Evolutionary conservation across 345 rosid species (phyloP), one percentile per base, ranked within the genome.

Genomic region (Gossypium australe): DNA sequence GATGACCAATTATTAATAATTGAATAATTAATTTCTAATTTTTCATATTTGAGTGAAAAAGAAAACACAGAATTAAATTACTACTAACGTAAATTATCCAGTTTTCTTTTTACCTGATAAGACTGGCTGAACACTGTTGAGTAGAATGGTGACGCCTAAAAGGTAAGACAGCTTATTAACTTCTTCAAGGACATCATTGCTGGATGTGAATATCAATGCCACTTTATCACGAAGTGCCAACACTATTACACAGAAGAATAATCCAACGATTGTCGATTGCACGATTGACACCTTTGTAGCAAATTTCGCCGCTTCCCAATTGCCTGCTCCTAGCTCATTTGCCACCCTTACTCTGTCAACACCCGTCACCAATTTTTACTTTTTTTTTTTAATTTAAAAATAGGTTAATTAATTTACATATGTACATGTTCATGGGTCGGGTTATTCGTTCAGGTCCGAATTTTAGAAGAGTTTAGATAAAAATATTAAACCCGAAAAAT

Each of bases 81-180:
- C 41, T 34, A 34, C 0, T 34, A 34, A 34, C 7, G 7, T 34
- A 34, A 34, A 34, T 34, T 5, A 34, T 34, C 41, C 38, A 6
- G 38, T 34, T 34, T 34, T 34, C 1, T 0, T 34, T 57, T 1
- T 66, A 84, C 89, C 89, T 60, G 89, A 86, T 45, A 84, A 49
- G 67, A 86, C 84, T 65, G 87, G 86, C 29, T 86, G 89, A 49
- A 86, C 80, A 64, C 86, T 84, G 78, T 86, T 84, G 0, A 86
- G 79, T n/a, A 86, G 82, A 56, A 86, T 77, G 10, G 86, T 75
- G 22, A 80, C 4, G 61, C 79, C 87, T 38, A 84, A 62, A 6
- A 82, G 78, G 52, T 65, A 29, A 2, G 86, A 67, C 22, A 86
- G 82, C 2, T 58, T 55, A 34, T 82, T 73, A 5, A 86, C 86